Conservation (phyloP, 176 grass and related monocot genomes). For the Eragrostis nindensis region DNA sequence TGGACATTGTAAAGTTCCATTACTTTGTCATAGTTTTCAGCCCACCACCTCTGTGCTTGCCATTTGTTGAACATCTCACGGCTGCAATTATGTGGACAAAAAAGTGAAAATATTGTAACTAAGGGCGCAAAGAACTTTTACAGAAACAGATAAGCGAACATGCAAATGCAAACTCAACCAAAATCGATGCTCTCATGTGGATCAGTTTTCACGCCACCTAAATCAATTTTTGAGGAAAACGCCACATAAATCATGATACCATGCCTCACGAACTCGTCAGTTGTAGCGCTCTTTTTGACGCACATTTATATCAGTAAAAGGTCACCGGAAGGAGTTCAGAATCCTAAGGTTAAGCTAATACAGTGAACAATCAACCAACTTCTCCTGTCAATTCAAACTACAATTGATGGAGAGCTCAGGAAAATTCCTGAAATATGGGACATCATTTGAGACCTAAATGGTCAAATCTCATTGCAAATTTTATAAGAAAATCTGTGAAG, state of each 20-base stretch:
- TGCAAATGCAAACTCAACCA: neutral
- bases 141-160: slow-evolving; percentile 1
- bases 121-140: slow-evolving; percentile 10
- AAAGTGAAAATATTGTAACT: slow-evolving; percentile 2
- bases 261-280: neutral
- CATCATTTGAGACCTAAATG: slow-evolving; percentile 6
- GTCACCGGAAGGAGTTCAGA: neutral
- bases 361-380: slow-evolving; percentile 11
- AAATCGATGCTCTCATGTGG: neutral
- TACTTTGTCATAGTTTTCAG: slow-evolving; percentile 96
- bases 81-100: slow-evolving; percentile 40
- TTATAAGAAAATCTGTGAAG: slow-evolving; percentile 3
- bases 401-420: neutral
- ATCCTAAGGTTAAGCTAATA: neutral
- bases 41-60: slow-evolving; percentile 98
- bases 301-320: neutral
- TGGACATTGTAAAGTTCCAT: slow-evolving; percentile 98
- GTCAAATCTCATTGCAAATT: slow-evolving; percentile 2
- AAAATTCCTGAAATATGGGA: neutral
- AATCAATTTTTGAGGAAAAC: no score
- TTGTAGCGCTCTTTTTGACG: neutral
- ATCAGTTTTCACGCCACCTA: slow-evolving; percentile 22
- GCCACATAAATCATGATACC: neutral
- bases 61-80: slow-evolving; percentile 98
- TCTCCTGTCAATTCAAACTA: neutral